Percentiles rank a stretch among this genome's conserved stretches.
These are phyloP conservation scores for Apiotrichum montevideense DNA, from an alignment of 1,284 basidiomycete genomes.

Conservation along the genomic window DNA sequence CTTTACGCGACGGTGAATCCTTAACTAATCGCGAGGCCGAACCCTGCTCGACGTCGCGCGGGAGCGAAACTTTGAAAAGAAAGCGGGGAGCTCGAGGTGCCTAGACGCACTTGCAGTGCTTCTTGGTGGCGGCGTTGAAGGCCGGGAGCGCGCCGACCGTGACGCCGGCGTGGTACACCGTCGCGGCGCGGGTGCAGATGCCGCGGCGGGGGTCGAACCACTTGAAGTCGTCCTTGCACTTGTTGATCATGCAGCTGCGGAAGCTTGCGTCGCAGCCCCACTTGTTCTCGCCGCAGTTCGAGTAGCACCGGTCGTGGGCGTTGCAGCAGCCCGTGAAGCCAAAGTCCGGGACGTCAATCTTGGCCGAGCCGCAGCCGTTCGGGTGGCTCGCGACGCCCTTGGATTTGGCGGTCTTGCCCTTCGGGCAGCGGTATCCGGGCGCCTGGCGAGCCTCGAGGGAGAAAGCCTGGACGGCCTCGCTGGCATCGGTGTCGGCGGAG, in stretches of 20 bases:
- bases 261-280: neutral
- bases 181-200: neutral
- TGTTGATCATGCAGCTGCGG: neutral
- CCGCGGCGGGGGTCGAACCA: neutral
- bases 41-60: no score
- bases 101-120: neutral
- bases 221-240: neutral
- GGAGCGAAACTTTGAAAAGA: no score
- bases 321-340: neutral
- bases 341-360: neutral
- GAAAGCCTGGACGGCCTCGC: no score
- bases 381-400: neutral
- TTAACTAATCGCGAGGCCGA: no score
- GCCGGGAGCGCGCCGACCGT: neutral
- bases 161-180: neutral
- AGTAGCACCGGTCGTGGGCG: slow-evolving; percentile 1
- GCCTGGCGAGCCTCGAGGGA: no score
- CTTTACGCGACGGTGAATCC: no score
- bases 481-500: no score
- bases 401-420: neutral
- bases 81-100: neutral
- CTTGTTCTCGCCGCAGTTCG: neutral
- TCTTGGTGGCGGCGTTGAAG: neutral
- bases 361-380: neutral
- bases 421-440: no score